Conservation (phyloP, 2,329 filamentous ascomycete genomes). For the Byssothecium circinans region DNA sequence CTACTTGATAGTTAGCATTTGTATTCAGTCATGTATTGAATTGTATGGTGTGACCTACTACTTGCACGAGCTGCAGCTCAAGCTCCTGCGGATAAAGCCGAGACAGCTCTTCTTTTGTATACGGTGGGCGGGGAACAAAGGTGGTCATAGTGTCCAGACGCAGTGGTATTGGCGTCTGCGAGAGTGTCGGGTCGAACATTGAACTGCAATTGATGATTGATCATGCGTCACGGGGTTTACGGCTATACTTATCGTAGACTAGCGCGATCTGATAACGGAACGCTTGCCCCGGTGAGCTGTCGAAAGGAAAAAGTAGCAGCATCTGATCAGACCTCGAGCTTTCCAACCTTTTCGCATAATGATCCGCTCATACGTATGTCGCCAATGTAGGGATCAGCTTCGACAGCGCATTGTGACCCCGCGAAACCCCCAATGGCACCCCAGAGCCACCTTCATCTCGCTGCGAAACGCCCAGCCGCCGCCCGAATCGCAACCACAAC, state of each 20-base stretch:
- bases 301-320: constrained; percentile 4
- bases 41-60: constrained; percentile 52
- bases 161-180: background rate
- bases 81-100: constrained; percentile 78
- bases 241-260: background rate
- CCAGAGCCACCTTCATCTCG: constrained; percentile 37
- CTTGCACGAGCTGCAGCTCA: constrained; percentile 85
- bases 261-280: background rate
- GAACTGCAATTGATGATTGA: background rate
- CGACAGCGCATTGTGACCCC: constrained; percentile 12
- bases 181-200: background rate
- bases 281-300: background rate
- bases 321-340: background rate
- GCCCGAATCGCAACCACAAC: constrained; percentile 7
- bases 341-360: constrained; percentile 26
- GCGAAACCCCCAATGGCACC: constrained; percentile 31
- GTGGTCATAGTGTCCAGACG: constrained; percentile 66
- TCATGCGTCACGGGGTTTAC: too few species aligned
- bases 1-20: constrained; percentile 15
- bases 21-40: background rate
- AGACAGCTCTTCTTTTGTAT: constrained; percentile 77
- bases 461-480: constrained; percentile 18
- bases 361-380: constrained; percentile 39
- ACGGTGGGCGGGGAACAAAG: constrained; percentile 71
- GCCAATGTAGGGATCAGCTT: constrained; percentile 33